Percentiles rank a stretch among this genome's conserved stretches.
Conservation (phyloP, 257 asterid species). For the Solanum peruvianum region DNA sequence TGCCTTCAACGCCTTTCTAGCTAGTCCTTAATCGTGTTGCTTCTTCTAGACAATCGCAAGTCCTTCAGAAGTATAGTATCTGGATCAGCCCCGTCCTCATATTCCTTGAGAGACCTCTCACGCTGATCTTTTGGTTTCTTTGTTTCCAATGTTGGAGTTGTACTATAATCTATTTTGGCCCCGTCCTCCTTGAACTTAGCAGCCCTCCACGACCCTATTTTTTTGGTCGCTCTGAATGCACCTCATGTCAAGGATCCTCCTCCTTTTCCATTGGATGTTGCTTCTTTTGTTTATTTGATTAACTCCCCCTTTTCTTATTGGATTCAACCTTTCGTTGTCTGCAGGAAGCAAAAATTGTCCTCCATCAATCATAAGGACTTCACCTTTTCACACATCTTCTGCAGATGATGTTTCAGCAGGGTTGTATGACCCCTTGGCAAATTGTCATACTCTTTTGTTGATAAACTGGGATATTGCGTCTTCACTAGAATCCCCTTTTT, state of each 20-base stretch:
- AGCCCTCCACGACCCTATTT: not conserved
- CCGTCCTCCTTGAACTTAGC: not conserved
- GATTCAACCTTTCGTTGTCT: not conserved
- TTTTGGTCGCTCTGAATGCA: not conserved
- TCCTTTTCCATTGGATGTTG: not conserved
- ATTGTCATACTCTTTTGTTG: constrained; percentile 1
- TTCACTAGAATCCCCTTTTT: not conserved
- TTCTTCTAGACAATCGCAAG: not conserved
- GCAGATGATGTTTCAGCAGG: constrained; percentile 10
- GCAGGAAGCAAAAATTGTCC: not conserved
- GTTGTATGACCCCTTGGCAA: constrained; percentile 34
- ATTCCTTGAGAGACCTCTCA: constrained; percentile 6
- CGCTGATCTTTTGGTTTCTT: not conserved
- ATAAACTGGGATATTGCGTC: not conserved
- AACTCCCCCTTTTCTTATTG: not conserved
- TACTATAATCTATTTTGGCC: not conserved
- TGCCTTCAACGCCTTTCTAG: not conserved
- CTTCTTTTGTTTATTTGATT: not conserved
- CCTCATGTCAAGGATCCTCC: not conserved
- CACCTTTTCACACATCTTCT: not conserved
- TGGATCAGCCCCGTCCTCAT: not conserved
- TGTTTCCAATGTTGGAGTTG: not conserved
- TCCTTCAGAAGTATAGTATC: not conserved
- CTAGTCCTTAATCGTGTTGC: not conserved
- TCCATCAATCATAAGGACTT: not conserved